phyloP scores from a whole-genome alignment of 495 filamentous ascomycete genomes.

The Apodospora peruviana region DNA sequence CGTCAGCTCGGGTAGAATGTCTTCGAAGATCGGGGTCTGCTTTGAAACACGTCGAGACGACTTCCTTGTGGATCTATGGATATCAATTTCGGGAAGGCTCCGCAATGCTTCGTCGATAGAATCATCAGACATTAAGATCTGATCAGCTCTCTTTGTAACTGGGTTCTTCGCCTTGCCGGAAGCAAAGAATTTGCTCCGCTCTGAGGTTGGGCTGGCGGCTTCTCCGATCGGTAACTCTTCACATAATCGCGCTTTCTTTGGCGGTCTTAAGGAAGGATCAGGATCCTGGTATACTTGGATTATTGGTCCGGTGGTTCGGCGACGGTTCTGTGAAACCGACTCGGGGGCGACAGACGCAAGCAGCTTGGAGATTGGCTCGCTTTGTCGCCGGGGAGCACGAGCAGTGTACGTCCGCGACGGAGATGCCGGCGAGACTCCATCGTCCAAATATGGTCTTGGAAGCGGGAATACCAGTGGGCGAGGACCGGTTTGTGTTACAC shows the following conservation, averaged over 20 bases:
- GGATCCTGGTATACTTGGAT: conserved; percentile 19
- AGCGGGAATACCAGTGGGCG: conserved; percentile 41
- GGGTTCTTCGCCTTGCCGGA: conserved; percentile 12
- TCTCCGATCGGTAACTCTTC: conserved; percentile 25
- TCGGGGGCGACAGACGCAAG: conserved; percentile 16
- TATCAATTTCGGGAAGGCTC: conserved; percentile 34
- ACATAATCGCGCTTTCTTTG: conserved; percentile 46
- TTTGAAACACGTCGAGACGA: conserved; percentile 15
- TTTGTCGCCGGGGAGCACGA: conserved; percentile 30
- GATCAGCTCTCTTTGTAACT: conserved; percentile 14
- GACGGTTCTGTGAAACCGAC: conserved; percentile 24
- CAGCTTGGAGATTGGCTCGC: conserved; percentile 33
- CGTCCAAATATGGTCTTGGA: conserved; percentile 42
- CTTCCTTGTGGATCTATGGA: no score
- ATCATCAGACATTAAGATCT: conserved; percentile 40
- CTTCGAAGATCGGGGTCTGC: conserved; percentile 20
- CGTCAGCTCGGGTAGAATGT: no score
- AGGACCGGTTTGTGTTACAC: conserved; percentile 21
- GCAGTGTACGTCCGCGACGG: conserved; percentile 20
- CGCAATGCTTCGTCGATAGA: conserved; percentile 40
- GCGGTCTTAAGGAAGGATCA: conserved; percentile 27
- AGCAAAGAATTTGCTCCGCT: conserved; percentile 41
- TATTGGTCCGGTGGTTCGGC: conserved; percentile 23
- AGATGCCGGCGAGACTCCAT: conserved; percentile 4
- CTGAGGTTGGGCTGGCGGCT: conserved; percentile 13